Base-by-base conservation (phyloP, 176 grass and related monocot species). In the Rhynchospora tenuis region DNA sequence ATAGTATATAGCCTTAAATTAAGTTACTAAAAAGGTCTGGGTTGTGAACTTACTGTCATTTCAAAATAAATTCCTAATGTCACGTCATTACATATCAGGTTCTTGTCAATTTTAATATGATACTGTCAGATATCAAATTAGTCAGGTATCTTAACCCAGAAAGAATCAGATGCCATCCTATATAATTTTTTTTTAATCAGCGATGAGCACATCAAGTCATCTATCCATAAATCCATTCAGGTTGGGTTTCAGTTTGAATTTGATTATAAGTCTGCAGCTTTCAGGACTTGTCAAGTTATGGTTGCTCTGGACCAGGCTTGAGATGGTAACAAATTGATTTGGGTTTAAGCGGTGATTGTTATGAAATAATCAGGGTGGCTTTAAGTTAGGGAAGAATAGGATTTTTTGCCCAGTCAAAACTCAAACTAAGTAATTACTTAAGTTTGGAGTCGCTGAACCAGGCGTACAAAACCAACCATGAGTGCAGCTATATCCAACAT, bases 391-490 rank as follows among this genome's bases (percentile, higher is more conserved):
- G 24, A 19, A 23, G 19, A 0, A 8, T 27, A 48, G 0, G 7
- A 4, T 76, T 16, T 76, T 76, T 27, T n/a, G n/a, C 14, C 26
- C 29, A n/a, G 23, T 19, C 22, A 76, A 76, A 76, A 17, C 57
- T 61, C 85, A 89, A 73, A 46, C 27, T 5, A 86, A 52, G 47
- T 78, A 17, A 45, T 78, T 74, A 95, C 96, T 92, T 82, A 99
- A 86, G 71, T 84, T 86, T 83, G 96, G 91, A 84, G 88, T 86
- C 55, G 86, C 89, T 80, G 86, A 86, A 78, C 96, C 95, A 83
- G 96, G 96, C 71, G 96, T 95, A 88, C 91, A 90, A 47, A 99
- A 99, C 96, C 96, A 99, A 26, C 96, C 96, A 65, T 99, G 96
- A 5, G 91, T 95, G 72, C 96, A 99, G 85, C 93, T 89, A 87